Base-by-base conservation (phyloP, 371 early-diverging fungal genomes). In the Mortierella sp. region DNA sequence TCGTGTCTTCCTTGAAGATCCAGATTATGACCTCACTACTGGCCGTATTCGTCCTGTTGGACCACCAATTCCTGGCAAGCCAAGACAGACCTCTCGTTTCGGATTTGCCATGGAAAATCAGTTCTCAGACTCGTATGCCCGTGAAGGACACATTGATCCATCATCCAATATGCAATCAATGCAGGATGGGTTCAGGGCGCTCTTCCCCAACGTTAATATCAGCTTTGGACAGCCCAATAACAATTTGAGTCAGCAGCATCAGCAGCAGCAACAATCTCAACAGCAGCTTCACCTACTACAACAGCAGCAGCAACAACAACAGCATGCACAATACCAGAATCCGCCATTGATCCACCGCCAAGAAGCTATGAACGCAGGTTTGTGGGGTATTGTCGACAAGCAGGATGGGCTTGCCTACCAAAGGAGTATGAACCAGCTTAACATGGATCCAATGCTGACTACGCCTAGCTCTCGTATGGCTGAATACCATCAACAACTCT, bases 121-220 rank as follows among this genome's bases (percentile, higher is more conserved):
- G 43, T 67, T 74, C 37, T 49, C 17, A 32, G 60, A 70, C 10
- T 49, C 80, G 8, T 61, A 51, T 32, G 67, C 64, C 26, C 49
- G 59, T 8, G 81, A 69, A 10, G 68, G 60, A 32, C 72, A 60
- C 12, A 51, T 70, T 22, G 72, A 77, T 17, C 66, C 77, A 40
- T 68, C 73, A 22, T 56, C 75, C 40, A 79, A 79, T 22, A 71
- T 85, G 37, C 82, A 77, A 61, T 83, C 83, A 31, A 86, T 86
- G 83, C 85, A 88, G 54, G 89, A 93, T 29, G 89, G 90, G 37
- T 86, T 93, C 61, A 83, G 91, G 54, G 89, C 92, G 3, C 61
- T 93, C 47, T 85, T 93, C 62, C 93, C 93, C 35, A 90, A 93
- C 79, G 90, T 90, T 32, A 91, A 91, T 82, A 87, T 91, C 56